phyloP scores from a whole-genome alignment of 2,329 filamentous ascomycete genomes.

The Bipolaris sorokiniana region DNA sequence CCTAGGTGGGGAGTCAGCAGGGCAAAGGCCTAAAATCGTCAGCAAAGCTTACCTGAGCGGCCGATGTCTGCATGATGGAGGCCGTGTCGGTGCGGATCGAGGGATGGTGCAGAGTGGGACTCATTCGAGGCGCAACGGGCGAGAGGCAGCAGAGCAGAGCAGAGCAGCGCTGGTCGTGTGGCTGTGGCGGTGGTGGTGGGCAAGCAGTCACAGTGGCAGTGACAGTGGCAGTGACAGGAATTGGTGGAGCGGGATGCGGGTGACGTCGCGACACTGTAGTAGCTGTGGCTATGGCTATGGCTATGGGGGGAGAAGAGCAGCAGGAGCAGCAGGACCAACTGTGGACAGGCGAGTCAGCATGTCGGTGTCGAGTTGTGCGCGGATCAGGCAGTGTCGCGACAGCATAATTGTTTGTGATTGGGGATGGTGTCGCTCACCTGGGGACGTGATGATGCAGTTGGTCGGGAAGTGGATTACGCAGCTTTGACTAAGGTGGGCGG shows the following conservation, averaged over 20 bases:
- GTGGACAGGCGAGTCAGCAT: slow-evolving; percentile 19
- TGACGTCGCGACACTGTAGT: slow-evolving; percentile 18
- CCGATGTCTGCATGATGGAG: slow-evolving; percentile 48
- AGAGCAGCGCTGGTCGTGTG: slow-evolving; percentile 4
- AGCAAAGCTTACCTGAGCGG: slow-evolving; percentile 62
- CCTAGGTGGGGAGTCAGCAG: slow-evolving; percentile 42
- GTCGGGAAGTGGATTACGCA: slow-evolving; percentile 28
- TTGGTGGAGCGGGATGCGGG: slow-evolving; percentile 3
- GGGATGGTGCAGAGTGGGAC: slow-evolving; percentile 39
- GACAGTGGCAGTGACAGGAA: background rate
- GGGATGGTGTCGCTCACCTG: slow-evolving; percentile 26
- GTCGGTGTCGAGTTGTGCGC: slow-evolving; percentile 8
- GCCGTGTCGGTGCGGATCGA: slow-evolving; percentile 41
- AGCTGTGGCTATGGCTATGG: background rate
- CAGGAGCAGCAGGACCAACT: background rate
- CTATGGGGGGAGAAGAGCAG: slow-evolving; percentile 6
- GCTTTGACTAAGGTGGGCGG: slow-evolving; percentile 29
- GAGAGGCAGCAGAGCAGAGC: slow-evolving; percentile 1
- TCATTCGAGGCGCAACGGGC: slow-evolving; percentile 25
- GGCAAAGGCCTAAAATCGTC: slow-evolving; percentile 17
- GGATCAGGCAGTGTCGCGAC: slow-evolving; percentile 18
- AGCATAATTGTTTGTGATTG: slow-evolving; percentile 6
- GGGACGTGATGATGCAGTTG: slow-evolving; percentile 27
- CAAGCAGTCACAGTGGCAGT: too few species aligned
- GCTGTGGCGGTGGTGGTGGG: background rate